Percentiles rank a stretch among this genome's conserved stretches.
Evolutionary conservation across 2,329 filamentous ascomycete species (phyloP).

Genomic region (Pseudogymnoascus sp.): DNA sequence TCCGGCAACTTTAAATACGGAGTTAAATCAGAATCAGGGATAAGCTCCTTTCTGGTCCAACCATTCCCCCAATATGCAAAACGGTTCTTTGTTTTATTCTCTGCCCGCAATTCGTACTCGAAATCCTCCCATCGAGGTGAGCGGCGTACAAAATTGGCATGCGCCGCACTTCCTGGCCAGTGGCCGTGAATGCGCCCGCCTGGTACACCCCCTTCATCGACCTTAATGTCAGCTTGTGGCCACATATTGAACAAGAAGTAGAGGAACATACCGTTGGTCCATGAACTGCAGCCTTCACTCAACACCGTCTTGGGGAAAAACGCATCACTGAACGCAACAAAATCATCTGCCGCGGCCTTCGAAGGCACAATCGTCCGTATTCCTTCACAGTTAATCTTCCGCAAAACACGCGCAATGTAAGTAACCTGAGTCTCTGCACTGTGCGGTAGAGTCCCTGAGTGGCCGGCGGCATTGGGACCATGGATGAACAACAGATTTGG

Average conservation of each 20-base stretch:
- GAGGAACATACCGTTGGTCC: slow-evolving; percentile 52
- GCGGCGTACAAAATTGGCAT: slow-evolving; percentile 49
- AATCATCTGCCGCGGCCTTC: slow-evolving; percentile 54
- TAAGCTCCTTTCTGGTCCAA: slow-evolving; percentile 50
- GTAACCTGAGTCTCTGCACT: slow-evolving; percentile 57
- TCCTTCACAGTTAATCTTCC: slow-evolving; percentile 57
- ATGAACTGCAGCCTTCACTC: slow-evolving; percentile 57
- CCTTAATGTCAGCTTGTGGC: not conserved
- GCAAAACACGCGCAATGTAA: slow-evolving; percentile 57
- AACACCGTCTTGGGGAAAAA: slow-evolving; percentile 49
- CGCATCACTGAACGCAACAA: slow-evolving; percentile 48
- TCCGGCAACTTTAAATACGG: slow-evolving; percentile 50
- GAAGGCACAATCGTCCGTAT: slow-evolving; percentile 54
- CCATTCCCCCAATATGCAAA: slow-evolving; percentile 63
- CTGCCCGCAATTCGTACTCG: slow-evolving; percentile 41
- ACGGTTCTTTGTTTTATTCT: slow-evolving; percentile 27
- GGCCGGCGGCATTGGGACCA: slow-evolving; percentile 51
- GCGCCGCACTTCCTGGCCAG: slow-evolving; percentile 60
- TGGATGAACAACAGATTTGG: slow-evolving; percentile 60
- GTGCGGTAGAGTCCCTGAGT: slow-evolving; percentile 59
- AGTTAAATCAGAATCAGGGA: slow-evolving; percentile 50
- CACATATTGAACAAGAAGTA: not conserved
- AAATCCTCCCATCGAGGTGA: slow-evolving; percentile 52
- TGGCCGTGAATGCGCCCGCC: slow-evolving; percentile 58
- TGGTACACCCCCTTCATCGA: slow-evolving; percentile 35